Evolutionary conservation across 176 grass and related monocot genomes (phyloP).

Genomic region (Raddia distichophylla): DNA sequence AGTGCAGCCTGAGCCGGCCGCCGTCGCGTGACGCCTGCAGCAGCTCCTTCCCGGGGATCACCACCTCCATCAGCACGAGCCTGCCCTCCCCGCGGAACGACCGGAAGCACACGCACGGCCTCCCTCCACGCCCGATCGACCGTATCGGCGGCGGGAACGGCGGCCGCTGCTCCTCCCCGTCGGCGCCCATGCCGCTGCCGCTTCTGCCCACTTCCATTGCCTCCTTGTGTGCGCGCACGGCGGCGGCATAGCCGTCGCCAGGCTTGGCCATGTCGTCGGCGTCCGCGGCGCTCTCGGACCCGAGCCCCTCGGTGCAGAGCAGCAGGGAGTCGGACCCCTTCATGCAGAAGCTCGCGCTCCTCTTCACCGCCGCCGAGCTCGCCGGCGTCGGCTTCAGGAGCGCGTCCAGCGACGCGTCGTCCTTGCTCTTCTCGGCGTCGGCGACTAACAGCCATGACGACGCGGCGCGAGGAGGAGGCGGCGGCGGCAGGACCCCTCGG

Average conservation of each 20-base stretch:
- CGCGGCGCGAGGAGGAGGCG: not conserved
- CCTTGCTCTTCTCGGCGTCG: conserved; percentile 51
- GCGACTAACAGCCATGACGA: conserved; percentile 36
- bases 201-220: not conserved
- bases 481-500: not conserved
- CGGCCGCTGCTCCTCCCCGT: conserved; percentile 1
- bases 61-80: conserved; percentile 72
- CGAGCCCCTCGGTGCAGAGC: conserved; percentile 87
- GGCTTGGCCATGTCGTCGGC: conserved; percentile 65
- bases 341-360: conserved; percentile 60
- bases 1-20: conserved; percentile 59
- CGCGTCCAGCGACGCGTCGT: conserved; percentile 53
- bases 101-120: conserved; percentile 65
- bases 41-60: conserved; percentile 67
- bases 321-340: conserved; percentile 53
- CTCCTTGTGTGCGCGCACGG: not conserved
- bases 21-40: conserved; percentile 56
- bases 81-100: conserved; percentile 57
- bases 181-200: not conserved
- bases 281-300: conserved; percentile 78
- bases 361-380: conserved; percentile 12
- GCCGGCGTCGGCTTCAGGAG: conserved; percentile 42
- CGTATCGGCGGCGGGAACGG: conserved; percentile 74
- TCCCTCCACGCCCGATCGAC: conserved; percentile 62
- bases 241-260: conserved; percentile 31